These are phyloP conservation scores for Parachaetomium inaequale DNA, from an alignment of 495 filamentous ascomycete species.

Conservation along the genomic window DNA sequence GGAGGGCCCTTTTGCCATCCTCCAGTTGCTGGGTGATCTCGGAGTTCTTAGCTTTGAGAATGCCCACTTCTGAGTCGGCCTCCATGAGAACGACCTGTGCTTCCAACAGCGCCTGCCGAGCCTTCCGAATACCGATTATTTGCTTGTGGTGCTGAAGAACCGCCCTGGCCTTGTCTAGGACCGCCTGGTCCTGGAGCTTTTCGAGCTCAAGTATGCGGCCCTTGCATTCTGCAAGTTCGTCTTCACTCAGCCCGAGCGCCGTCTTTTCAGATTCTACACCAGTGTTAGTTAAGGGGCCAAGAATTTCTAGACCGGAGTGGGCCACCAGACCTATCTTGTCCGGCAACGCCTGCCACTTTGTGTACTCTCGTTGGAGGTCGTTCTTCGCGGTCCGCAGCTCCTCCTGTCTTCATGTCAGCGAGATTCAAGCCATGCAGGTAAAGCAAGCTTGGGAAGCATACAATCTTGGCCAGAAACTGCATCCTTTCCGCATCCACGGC, in stretches of 20 bases:
- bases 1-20: slow-evolving; percentile 28
- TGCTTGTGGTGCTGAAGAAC: slow-evolving; percentile 57
- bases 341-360: slow-evolving; percentile 62
- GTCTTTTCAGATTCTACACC: slow-evolving; percentile 51
- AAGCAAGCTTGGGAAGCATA: slow-evolving; percentile 24
- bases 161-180: slow-evolving; percentile 59
- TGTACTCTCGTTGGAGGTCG: slow-evolving; percentile 58
- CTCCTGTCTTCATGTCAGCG: slow-evolving; percentile 34
- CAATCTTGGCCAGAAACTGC: slow-evolving; percentile 26
- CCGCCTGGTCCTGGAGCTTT: slow-evolving; percentile 50
- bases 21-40: slow-evolving; percentile 55
- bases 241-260: slow-evolving; percentile 42
- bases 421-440: background rate
- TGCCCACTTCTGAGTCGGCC: slow-evolving; percentile 70
- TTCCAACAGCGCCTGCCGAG: slow-evolving; percentile 62
- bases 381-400: slow-evolving; percentile 37
- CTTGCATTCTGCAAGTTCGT: slow-evolving; percentile 34
- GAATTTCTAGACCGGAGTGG: too few relatives aligned
- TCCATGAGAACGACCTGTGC: slow-evolving; percentile 68
- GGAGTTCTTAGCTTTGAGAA: slow-evolving; percentile 57
- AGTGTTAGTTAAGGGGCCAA: slow-evolving; percentile 23
- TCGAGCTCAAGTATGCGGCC: slow-evolving; percentile 29
- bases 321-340: slow-evolving; percentile 58
- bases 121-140: slow-evolving; percentile 55
- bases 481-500: background rate